Percentiles rank a stretch among this genome's conserved stretches.
These are phyloP conservation scores for Scolecobasidium constrictum DNA, from an alignment of 2,329 filamentous ascomycete species.

Conservation along the genomic window DNA sequence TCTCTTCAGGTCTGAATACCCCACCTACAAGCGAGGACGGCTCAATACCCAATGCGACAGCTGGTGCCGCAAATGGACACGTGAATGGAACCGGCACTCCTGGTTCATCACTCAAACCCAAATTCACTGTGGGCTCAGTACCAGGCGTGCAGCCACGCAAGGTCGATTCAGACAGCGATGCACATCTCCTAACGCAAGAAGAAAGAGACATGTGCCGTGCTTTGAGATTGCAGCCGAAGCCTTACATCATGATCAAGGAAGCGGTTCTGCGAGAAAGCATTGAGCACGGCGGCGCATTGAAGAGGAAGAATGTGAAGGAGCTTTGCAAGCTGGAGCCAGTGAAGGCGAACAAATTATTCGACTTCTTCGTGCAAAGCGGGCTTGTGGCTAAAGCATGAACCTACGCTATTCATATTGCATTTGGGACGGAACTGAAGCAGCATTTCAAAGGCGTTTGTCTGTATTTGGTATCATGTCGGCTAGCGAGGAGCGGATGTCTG, in stretches of 20 bases:
- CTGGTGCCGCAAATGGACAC: constrained; percentile 17
- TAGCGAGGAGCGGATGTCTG: too few species aligned
- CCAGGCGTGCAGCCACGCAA: constrained; percentile 31
- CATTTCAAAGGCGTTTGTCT: too few species aligned
- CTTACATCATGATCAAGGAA: constrained; percentile 91
- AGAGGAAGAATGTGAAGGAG: constrained; percentile 88
- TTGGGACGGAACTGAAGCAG: too few species aligned
- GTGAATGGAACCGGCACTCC: background rate
- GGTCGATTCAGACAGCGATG: constrained; percentile 59
- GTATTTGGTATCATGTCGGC: too few species aligned
- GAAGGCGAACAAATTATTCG: constrained; percentile 79
- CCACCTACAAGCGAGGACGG: constrained; percentile 33
- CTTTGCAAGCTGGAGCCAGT: constrained; percentile 74
- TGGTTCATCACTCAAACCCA: background rate
- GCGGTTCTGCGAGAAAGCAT: constrained; percentile 82
- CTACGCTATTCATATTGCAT: too few species aligned
- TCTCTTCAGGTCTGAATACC: constrained; percentile 27
- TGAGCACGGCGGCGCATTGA: constrained; percentile 75
- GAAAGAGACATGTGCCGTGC: constrained; percentile 80
- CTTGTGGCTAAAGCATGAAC: constrained; percentile 72
- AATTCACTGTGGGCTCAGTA: background rate
- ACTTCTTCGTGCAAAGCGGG: constrained; percentile 86
- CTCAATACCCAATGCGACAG: constrained; percentile 24
- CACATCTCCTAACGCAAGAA: constrained; percentile 75
- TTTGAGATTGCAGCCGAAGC: constrained; percentile 80